A percentile compares a stretch with the other conserved stretches of the same genome.
These are phyloP conservation scores for Glutinoglossum americanum DNA, from an alignment of 495 filamentous ascomycete species.

Conservation along the genomic window DNA sequence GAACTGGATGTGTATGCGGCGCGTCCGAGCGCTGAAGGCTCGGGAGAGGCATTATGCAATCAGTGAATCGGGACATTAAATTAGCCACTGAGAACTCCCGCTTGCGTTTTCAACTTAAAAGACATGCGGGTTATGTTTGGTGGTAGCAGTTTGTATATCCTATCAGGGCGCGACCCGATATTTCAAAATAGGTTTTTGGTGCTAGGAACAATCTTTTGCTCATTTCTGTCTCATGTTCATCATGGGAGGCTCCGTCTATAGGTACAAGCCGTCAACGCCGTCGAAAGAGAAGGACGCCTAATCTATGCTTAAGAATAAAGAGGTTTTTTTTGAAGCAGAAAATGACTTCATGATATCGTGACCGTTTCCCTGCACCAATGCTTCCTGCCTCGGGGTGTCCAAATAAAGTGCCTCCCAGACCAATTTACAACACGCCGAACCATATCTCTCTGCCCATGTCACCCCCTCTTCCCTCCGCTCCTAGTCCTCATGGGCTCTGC, in stretches of 20 bases:
- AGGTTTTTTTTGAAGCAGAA: background rate
- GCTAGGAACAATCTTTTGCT: background rate
- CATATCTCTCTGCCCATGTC: background rate
- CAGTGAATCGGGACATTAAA: too few relatives aligned
- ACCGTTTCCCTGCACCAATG: background rate
- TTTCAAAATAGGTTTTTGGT: background rate
- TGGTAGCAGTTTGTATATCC: too few relatives aligned
- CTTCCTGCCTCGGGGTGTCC: background rate
- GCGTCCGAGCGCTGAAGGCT: too few relatives aligned
- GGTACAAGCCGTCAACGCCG: background rate
- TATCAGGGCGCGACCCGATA: too few relatives aligned
- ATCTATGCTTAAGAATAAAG: background rate
- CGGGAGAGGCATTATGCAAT: too few relatives aligned
- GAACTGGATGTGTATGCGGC: too few relatives aligned
- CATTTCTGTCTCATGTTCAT: background rate
- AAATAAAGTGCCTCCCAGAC: background rate
- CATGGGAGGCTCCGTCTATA: background rate
- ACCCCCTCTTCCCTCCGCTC: background rate
- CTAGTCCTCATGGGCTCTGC: background rate
- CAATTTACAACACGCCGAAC: background rate
- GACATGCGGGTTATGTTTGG: too few relatives aligned
- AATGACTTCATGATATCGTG: background rate
- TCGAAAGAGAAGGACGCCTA: background rate
- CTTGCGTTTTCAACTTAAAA: too few relatives aligned
- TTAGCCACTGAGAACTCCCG: too few relatives aligned